A percentile compares a stretch with the other conserved stretches of the same genome.
Evolutionary conservation across 805 yeast genomes (phyloP).

Genomic region (Tetrapisispora phaffii): DNA sequence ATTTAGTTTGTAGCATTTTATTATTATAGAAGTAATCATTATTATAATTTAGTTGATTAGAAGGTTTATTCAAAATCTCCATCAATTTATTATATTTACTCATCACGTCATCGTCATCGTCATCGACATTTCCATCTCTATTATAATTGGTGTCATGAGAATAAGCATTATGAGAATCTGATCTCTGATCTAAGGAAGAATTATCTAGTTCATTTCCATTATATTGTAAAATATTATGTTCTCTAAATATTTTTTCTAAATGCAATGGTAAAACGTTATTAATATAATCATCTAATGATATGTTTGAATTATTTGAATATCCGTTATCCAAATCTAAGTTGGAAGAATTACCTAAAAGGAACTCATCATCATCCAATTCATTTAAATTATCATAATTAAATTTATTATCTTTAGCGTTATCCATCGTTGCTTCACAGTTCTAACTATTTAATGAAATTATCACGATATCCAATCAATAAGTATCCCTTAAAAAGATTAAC

Average conservation of each 20-base stretch:
- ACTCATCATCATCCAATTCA: background rate
- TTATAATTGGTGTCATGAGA: background rate
- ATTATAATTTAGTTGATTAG: background rate
- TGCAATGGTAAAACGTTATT: slow-evolving; percentile 30
- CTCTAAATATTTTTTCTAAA: slow-evolving; percentile 25
- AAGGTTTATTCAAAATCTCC: background rate
- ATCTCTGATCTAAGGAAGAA: slow-evolving; percentile 10
- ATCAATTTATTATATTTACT: background rate
- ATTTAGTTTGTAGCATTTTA: background rate
- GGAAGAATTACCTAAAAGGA: background rate
- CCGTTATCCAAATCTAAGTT: background rate
- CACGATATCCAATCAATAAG: too few species aligned
- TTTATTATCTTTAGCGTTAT: background rate
- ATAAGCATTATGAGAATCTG: background rate
- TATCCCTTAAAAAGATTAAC: too few species aligned
- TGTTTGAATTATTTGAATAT: slow-evolving; percentile 14
- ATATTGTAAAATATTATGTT: background rate
- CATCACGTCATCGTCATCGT: background rate
- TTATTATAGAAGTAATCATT: background rate
- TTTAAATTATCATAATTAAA: background rate
- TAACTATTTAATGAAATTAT: too few species aligned
- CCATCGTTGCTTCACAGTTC: background rate
- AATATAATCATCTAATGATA: slow-evolving; percentile 32
- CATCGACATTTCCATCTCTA: background rate
- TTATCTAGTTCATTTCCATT: background rate